A percentile compares a stretch with the other conserved stretches of the same genome.
phyloP scores from a whole-genome alignment of 257 asterid species.

The Sherardia arvensis region DNA sequence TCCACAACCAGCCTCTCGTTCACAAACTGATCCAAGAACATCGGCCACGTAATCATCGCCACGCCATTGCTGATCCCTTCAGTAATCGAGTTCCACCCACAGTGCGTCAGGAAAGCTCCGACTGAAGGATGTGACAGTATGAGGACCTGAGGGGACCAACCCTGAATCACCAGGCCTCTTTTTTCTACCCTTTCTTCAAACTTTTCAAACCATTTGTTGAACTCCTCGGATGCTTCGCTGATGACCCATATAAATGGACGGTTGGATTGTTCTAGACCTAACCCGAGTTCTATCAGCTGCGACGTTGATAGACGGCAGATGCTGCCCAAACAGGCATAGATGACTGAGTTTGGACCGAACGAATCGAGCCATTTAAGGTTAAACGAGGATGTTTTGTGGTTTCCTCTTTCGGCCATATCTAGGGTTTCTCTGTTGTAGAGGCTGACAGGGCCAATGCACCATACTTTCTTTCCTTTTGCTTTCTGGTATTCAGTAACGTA shows the following conservation, averaged over 20 bases:
- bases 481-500: constrained; percentile 17
- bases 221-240: constrained; percentile 20
- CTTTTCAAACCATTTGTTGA: constrained; percentile 32
- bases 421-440: constrained; percentile 22
- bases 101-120: constrained; percentile 53
- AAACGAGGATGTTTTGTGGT: constrained; percentile 12
- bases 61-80: constrained; percentile 46
- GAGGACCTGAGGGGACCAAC: constrained; percentile 52
- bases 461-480: constrained; percentile 19
- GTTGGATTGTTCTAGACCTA: constrained; percentile 32
- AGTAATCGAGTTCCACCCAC: constrained; percentile 57
- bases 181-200: constrained; percentile 31
- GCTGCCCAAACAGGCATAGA: constrained; percentile 52
- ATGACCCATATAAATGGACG: constrained; percentile 40
- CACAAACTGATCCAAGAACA: constrained; percentile 48
- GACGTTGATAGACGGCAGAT: constrained; percentile 20
- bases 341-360: constrained; percentile 14
- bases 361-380: constrained; percentile 39
- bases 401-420: constrained; percentile 39
- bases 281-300: constrained; percentile 37
- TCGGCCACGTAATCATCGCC: constrained; percentile 54
- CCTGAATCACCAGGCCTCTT: constrained; percentile 31
- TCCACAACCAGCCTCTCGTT: constrained; percentile 42
- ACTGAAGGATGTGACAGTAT: constrained; percentile 41
- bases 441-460: constrained; percentile 52